phyloP scores from a whole-genome alignment of 2,329 filamentous ascomycete species.

The Dactylellina cionopaga region DNA sequence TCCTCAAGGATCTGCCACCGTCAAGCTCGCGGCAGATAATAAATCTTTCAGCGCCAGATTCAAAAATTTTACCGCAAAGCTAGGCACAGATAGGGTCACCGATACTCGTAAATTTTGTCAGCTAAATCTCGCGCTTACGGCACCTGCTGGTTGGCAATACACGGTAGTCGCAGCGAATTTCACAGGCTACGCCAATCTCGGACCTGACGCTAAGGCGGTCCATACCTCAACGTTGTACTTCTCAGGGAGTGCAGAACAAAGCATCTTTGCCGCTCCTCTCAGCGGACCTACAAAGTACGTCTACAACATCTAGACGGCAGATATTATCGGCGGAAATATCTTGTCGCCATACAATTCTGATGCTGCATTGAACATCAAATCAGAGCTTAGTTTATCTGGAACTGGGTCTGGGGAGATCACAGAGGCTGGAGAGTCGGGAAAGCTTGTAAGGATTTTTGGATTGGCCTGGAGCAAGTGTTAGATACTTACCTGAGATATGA shows the following conservation, averaged over 20 bases:
- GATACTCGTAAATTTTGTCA: constrained; percentile 35
- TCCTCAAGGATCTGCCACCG: constrained; percentile 23
- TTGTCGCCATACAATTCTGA: constrained; percentile 24
- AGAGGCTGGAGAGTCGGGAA: constrained; percentile 15
- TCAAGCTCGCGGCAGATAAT: constrained; percentile 4
- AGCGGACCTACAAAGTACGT: constrained; percentile 13
- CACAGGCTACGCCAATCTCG: constrained; percentile 13
- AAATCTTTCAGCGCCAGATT: constrained; percentile 19
- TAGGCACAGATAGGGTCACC: constrained; percentile 2
- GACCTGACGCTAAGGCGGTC: neutral
- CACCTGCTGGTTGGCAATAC: constrained; percentile 32
- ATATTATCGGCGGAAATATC: neutral
- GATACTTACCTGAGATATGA: neutral
- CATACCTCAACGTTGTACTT: constrained; percentile 36
- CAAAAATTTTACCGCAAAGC: constrained; percentile 10
- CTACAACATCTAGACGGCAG: constrained; percentile 20
- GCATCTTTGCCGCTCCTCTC: neutral
- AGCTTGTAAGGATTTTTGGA: constrained; percentile 11
- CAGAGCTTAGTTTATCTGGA: constrained; percentile 19
- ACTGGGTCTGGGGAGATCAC: constrained; percentile 14
- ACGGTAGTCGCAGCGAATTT: constrained; percentile 25
- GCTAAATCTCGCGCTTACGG: constrained; percentile 17
- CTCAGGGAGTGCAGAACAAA: constrained; percentile 14
- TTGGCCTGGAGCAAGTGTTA: constrained; percentile 30
- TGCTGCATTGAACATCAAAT: constrained; percentile 30